phyloP scores from a whole-genome alignment of 345 rosid genomes.

The Sonneratia caseolaris region DNA sequence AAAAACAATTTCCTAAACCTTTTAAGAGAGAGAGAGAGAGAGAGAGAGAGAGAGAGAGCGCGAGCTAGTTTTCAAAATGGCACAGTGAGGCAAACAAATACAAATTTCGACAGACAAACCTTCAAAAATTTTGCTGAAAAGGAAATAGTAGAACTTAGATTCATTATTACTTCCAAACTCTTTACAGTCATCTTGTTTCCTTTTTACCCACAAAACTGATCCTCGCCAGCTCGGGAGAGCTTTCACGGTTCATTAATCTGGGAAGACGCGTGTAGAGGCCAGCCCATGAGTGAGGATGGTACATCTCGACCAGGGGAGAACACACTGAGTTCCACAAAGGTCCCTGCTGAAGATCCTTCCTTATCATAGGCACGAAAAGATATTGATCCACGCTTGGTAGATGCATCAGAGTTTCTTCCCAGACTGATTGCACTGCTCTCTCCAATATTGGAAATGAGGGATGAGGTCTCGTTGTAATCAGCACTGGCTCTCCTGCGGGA shows the following conservation, averaged over 20 bases:
- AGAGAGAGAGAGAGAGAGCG: too few relatives aligned
- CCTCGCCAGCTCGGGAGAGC: conserved; percentile 29
- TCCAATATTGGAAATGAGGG: conserved; percentile 49
- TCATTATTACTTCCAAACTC: conserved; percentile 4
- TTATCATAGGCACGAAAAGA: conserved; percentile 41
- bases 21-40: not conserved
- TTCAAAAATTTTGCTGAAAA: not conserved
- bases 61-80: not conserved
- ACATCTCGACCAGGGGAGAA: conserved; percentile 34
- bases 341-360: conserved; percentile 36
- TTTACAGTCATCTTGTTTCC: not conserved
- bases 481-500: conserved; percentile 37
- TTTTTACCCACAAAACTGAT: conserved; percentile 61
- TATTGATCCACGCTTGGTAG: conserved; percentile 53
- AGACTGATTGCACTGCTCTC: conserved; percentile 41
- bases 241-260: not conserved
- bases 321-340: conserved; percentile 56
- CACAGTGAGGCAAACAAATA: not conserved
- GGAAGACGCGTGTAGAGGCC: not conserved
- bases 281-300: not conserved
- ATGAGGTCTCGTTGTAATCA: conserved; percentile 43
- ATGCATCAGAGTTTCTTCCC: conserved; percentile 44
- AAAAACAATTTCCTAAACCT: not conserved
- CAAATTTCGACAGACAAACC: not conserved
- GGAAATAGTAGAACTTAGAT: not conserved